These are phyloP conservation scores for Furcasterigmium sp. DNA, from an alignment of 2,329 filamentous ascomycete genomes.

Conservation along the genomic window DNA sequence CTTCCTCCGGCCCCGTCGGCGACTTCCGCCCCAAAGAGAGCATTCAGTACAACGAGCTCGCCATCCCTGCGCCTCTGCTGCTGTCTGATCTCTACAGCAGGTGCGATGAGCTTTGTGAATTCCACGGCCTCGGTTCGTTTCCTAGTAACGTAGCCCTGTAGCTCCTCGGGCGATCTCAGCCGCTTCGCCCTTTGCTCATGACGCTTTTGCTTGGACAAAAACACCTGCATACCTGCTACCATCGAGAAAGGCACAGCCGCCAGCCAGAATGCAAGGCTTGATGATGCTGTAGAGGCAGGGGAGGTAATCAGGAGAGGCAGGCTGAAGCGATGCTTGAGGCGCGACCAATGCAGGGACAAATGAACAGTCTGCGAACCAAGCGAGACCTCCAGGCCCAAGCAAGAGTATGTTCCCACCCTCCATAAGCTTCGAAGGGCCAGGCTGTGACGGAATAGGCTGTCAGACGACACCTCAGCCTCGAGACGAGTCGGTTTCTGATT, in stretches of 20 bases:
- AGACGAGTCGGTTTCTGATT: conserved; percentile 22
- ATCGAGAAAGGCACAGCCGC: conserved; percentile 31
- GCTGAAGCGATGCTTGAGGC: conserved; percentile 36
- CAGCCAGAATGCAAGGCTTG: conserved; percentile 28
- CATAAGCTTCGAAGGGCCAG: conserved; percentile 38
- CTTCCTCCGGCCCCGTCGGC: conserved; percentile 32
- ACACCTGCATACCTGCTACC: conserved; percentile 30
- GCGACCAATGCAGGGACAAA: conserved; percentile 41
- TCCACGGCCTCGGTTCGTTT: conserved; percentile 39
- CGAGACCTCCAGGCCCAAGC: conserved; percentile 38
- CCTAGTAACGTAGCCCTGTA: conserved; percentile 21
- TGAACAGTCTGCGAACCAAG: conserved; percentile 34
- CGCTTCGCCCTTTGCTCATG: not conserved
- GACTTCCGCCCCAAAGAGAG: conserved; percentile 41
- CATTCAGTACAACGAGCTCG: conserved; percentile 42
- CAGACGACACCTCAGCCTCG: conserved; percentile 36
- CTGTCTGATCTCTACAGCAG: conserved; percentile 32
- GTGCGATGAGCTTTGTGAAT: conserved; percentile 34
- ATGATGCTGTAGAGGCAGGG: conserved; percentile 16
- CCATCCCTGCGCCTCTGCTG: conserved; percentile 25
- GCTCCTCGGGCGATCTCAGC: conserved; percentile 3
- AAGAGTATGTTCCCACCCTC: conserved; percentile 32
- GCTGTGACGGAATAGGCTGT: conserved; percentile 27
- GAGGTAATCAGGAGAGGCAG: conserved; percentile 36
- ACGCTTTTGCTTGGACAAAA: conserved; percentile 12